phyloP scores from a whole-genome alignment of 257 asterid species.

The Gynochthodes officinalis region DNA sequence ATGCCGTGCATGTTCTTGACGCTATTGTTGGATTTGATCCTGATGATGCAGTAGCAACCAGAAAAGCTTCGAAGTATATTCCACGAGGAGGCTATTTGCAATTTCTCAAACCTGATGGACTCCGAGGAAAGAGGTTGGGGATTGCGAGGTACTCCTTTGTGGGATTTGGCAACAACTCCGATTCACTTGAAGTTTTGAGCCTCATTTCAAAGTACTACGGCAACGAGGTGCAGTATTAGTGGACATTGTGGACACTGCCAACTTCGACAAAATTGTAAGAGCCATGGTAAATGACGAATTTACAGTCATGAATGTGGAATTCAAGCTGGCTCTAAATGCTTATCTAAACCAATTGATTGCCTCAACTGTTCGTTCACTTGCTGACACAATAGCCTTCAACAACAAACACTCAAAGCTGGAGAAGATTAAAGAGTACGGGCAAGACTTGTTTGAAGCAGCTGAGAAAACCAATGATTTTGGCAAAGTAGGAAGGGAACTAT shows the following conservation, averaged over 20 bases:
- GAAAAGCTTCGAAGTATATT: constrained; percentile 30
- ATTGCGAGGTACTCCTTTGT: constrained; percentile 33
- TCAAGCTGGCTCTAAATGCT: constrained; percentile 36
- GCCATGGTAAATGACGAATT: constrained; percentile 16
- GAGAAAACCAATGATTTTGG: constrained; percentile 42
- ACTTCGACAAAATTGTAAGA: constrained; percentile 16
- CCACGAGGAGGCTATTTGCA: constrained; percentile 42
- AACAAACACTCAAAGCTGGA: constrained; percentile 30
- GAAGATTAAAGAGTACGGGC: constrained; percentile 32
- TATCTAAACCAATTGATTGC: constrained; percentile 33
- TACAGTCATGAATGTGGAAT: constrained; percentile 27
- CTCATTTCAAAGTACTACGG: constrained; percentile 31
- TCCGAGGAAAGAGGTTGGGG: constrained; percentile 43
- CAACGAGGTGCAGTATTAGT: constrained; percentile 37
- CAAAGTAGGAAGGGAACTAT: constrained; percentile 26
- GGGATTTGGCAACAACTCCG: constrained; percentile 12
- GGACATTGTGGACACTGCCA: constrained; percentile 30
- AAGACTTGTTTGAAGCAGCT: constrained; percentile 34
- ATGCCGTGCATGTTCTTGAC: constrained; percentile 50
- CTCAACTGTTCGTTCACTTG: constrained; percentile 44
- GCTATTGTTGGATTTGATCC: constrained; percentile 45
- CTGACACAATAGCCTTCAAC: constrained; percentile 39
- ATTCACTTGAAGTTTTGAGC: constrained; percentile 17
- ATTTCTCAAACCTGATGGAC: constrained; percentile 41
- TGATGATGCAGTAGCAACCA: constrained; percentile 35